Conservation (phyloP, 129 eudicot genomes). For the Arctium lappa region DNA sequence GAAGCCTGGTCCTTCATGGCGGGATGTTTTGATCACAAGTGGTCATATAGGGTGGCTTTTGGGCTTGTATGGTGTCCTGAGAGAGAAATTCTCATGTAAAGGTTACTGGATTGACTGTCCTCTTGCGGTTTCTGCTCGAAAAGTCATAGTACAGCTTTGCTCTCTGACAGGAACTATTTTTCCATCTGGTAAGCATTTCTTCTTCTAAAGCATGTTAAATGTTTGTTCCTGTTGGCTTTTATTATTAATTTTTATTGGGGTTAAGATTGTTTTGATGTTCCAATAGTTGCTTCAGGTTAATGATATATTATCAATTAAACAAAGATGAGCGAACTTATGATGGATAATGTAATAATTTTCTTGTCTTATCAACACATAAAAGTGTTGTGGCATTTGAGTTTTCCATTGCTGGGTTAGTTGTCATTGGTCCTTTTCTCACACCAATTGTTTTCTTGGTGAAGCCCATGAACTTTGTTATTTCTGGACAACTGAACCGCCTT, state of each 20-base stretch:
- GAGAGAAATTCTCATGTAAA: constrained; percentile 75
- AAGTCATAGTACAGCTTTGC: constrained; percentile 77
- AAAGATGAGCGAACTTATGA: not conserved
- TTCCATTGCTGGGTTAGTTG: not conserved
- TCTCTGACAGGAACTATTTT: constrained; percentile 78
- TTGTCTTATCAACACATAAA: not conserved
- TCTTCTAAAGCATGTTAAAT: constrained; percentile 8
- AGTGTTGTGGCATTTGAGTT: not conserved
- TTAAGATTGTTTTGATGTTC: not conserved
- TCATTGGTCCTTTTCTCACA: not conserved
- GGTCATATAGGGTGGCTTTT: constrained; percentile 88
- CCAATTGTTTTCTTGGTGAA: not conserved
- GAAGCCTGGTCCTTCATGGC: constrained; percentile 97
- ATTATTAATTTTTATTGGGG: not conserved
- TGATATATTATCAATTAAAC: not conserved
- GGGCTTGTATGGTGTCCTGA: constrained; percentile 71
- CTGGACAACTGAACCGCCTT: not conserved
- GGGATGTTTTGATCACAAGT: constrained; percentile 70
- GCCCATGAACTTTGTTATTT: not conserved
- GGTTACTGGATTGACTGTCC: constrained; percentile 97
- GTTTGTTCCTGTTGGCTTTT: not conserved
- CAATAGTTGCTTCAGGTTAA: not conserved
- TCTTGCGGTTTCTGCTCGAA: constrained; percentile 93
- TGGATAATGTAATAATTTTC: not conserved
- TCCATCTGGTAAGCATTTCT: constrained; percentile 67